Conservation (phyloP, 306 rosid genomes). For the Leucaena leucocephala region DNA sequence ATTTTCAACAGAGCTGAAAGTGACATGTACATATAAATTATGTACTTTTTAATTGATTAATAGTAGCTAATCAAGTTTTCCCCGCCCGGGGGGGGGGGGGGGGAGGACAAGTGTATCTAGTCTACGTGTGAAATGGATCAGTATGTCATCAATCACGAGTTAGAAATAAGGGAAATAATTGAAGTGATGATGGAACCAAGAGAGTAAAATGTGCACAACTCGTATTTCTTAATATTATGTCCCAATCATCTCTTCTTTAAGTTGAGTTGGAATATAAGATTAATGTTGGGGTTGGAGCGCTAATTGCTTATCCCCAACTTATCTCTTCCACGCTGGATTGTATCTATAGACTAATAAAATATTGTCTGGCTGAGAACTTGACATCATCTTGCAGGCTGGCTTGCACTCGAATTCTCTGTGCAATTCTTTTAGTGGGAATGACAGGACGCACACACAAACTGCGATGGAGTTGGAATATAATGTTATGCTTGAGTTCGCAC, state of each 20-base stretch:
- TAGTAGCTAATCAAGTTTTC: conserved; percentile 24
- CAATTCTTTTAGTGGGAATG: neutral
- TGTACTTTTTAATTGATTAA: conserved; percentile 2
- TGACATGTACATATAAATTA: too few relatives aligned
- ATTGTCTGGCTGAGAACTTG: neutral
- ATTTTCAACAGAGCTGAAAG: too few relatives aligned
- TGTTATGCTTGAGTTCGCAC: neutral
- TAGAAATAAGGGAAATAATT: conserved; percentile 15
- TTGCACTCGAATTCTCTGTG: neutral
- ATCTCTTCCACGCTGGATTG: neutral
- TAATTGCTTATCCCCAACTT: neutral
- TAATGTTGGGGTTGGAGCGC: neutral
- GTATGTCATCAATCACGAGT: conserved; percentile 37
- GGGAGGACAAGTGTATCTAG: conserved; percentile 28
- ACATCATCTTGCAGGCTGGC: neutral
- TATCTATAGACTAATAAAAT: too few relatives aligned
- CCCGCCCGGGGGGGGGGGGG: too few relatives aligned
- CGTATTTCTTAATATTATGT: conserved; percentile 11
- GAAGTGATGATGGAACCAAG: neutral
- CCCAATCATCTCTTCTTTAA: conserved; percentile 29
- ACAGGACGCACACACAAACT: neutral
- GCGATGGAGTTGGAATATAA: too few relatives aligned
- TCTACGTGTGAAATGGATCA: conserved; percentile 52
- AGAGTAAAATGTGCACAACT: conserved; percentile 35
- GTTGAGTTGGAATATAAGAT: neutral